Base-by-base conservation (phyloP, 768 basidiomycete genomes). In the Leccinum truebloodii region DNA sequence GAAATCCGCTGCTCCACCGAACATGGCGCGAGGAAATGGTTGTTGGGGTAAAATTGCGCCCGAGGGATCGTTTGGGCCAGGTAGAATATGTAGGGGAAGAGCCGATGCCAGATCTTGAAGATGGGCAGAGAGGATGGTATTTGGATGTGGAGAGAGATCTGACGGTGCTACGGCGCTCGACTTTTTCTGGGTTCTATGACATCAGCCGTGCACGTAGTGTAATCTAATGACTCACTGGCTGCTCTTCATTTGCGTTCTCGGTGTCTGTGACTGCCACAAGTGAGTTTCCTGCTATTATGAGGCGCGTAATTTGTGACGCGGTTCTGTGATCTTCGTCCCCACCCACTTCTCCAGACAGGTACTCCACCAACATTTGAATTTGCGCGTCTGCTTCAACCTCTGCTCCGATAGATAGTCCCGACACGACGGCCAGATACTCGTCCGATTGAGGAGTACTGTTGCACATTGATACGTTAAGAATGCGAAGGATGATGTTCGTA, bases 11-110 rank as follows among this genome's bases (percentile, higher is more conserved):
- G 75, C 73, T 32, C 79, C 77, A 59, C 92, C 86, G 62, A 99
- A 89, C 90, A 98, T 95, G 6, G 93, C 90, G 34, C 88, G 85
- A 52, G 97, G 97, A 65, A 98, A 83, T 0, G 93, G 83, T 68
- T 97, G 97, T 72, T 99, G 97, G 3, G 97, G 97, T 65, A 99
- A 78, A 41, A 95, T 94, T 0, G 84, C 82, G 0, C 92, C 94
- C 14, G 94, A 84, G 3, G 96, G 97, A 74, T 99, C 97, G 37
- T 82, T 80, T 55, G 86, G 85, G 8, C 97, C 97, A 3, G 95
- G 93, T 46, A 98, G 79, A 30, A 99, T 78, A 68, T 95, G 94
- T 35, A 98, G 81, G 1, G 95, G 92, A 65, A 99, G 79, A 18
- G 86, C 81, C 13, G 85, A 83, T 6, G 86, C 83, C 52, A 98